phyloP scores from a whole-genome alignment of 768 basidiomycete species.

The Phanerodontia chrysosporium region DNA sequence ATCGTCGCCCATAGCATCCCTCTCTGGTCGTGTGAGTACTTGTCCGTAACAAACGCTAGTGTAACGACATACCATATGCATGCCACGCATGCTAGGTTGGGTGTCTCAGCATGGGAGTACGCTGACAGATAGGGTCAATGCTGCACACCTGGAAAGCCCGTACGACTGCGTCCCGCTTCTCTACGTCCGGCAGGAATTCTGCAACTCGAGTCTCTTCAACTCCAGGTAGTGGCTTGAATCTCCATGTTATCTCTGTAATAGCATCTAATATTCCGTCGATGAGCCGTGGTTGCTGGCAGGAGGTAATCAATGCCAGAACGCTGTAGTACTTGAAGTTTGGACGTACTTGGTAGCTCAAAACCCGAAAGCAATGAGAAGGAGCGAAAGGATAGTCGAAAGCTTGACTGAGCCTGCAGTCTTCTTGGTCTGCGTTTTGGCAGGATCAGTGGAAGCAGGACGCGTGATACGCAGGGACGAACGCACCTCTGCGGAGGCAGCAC shows the following conservation, averaged over 20 bases:
- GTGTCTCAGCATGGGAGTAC: neutral
- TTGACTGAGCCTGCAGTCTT: conserved; percentile 10
- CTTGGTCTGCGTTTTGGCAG: neutral
- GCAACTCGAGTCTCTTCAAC: conserved; percentile 9
- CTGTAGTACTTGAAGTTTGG: neutral
- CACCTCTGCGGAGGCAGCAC: neutral
- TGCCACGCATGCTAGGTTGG: conserved; percentile 71
- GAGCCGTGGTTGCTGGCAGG: neutral
- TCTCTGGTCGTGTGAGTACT: conserved; percentile 44
- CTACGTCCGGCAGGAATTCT: conserved; percentile 50
- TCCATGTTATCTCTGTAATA: conserved; percentile 6
- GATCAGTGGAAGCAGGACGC: neutral
- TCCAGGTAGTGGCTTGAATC: conserved; percentile 19
- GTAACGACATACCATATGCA: conserved; percentile 64
- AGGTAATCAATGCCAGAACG: too few relatives aligned
- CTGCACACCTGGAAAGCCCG: conserved; percentile 75
- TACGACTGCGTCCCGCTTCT: conserved; percentile 66
- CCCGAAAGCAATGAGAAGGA: conserved; percentile 9
- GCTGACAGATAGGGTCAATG: too few relatives aligned
- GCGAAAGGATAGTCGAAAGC: conserved; percentile 10
- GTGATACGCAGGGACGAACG: neutral
- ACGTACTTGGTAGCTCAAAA: conserved; percentile 15
- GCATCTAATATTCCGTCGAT: conserved; percentile 5
- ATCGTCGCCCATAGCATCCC: conserved; percentile 88
- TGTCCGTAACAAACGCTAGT: neutral